Evolutionary conservation across 352 stramenopile genomes (phyloP).

Genomic region (Bremia lactucae): DNA sequence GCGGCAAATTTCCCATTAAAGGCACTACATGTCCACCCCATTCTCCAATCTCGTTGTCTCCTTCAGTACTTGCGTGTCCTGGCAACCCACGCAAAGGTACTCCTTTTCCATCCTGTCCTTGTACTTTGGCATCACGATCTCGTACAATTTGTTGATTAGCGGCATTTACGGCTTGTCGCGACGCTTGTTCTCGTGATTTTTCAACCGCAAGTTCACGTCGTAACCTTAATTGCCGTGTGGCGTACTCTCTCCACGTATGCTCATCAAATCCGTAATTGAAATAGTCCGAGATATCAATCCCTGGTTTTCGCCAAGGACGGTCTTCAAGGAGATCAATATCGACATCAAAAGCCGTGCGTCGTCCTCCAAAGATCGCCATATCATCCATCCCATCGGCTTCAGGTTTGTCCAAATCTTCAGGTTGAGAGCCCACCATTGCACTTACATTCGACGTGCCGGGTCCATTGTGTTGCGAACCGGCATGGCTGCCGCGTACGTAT

Average conservation of each 20-base stretch:
- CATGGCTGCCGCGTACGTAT: constrained; percentile 60
- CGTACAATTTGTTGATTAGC: constrained; percentile 34
- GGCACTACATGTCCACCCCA: constrained; percentile 18
- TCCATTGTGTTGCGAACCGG: constrained; percentile 23
- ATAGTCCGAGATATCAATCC: constrained; percentile 89
- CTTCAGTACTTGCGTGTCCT: constrained; percentile 15
- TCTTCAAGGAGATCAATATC: constrained; percentile 88
- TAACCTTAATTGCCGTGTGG: constrained; percentile 55
- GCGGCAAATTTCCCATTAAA: constrained; percentile 15
- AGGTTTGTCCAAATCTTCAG: constrained; percentile 8
- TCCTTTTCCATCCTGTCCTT: constrained; percentile 13
- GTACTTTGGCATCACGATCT: constrained; percentile 25
- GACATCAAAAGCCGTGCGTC: constrained; percentile 85
- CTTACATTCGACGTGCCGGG: constrained; percentile 8
- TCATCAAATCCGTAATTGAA: constrained; percentile 92
- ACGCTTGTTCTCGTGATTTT: constrained; percentile 69
- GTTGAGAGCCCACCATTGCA: constrained; percentile 2
- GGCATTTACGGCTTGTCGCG: constrained; percentile 54
- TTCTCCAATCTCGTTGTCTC: constrained; percentile 12
- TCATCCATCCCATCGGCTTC: constrained; percentile 45
- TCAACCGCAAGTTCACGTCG: constrained; percentile 63
- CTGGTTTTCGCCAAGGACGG: constrained; percentile 84
- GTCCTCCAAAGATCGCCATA: constrained; percentile 63
- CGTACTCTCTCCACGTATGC: constrained; percentile 74
- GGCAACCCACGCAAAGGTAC: constrained; percentile 20